Evolutionary conservation across 2,329 filamentous ascomycete species (phyloP).

Genomic region (Nannizziopsis arthrosporioides): DNA sequence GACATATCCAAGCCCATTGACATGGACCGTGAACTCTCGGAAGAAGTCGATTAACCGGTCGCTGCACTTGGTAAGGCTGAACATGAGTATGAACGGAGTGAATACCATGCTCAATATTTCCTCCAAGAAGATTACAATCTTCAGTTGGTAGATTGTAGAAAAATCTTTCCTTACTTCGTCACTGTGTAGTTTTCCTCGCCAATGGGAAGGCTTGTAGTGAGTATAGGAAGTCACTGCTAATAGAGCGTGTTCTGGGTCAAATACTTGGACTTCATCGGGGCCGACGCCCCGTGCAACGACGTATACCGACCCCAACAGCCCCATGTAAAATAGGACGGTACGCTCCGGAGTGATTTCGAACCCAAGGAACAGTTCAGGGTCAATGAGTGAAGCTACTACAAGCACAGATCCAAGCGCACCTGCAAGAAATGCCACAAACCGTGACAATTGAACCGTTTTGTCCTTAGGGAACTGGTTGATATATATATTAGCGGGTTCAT

Average conservation of each 20-base stretch:
- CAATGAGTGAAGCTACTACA: constrained; percentile 69
- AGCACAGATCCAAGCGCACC: constrained; percentile 80
- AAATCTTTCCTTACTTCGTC: constrained; percentile 90
- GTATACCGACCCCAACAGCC: constrained; percentile 71
- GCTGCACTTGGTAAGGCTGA: constrained; percentile 74
- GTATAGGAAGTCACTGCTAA: constrained; percentile 84
- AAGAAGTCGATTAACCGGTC: constrained; percentile 97
- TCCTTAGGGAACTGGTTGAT: constrained; percentile 94
- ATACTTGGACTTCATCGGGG: constrained; percentile 76
- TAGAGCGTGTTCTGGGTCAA: constrained; percentile 83
- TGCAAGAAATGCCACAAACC: constrained; percentile 76
- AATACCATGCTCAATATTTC: constrained; percentile 87
- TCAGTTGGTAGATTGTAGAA: constrained; percentile 78
- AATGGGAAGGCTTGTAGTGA: constrained; percentile 80
- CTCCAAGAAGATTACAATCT: constrained; percentile 80
- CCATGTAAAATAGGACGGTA: constrained; percentile 83
- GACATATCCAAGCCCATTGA: constrained; percentile 89
- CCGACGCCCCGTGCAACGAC: constrained; percentile 70
- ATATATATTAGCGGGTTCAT: constrained; percentile 83
- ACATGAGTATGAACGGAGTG: constrained; percentile 78
- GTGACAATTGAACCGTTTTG: constrained; percentile 73
- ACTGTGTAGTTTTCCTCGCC: constrained; percentile 81
- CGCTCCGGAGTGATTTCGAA: constrained; percentile 86
- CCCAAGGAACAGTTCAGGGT: constrained; percentile 77
- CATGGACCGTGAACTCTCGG: constrained; percentile 91